phyloP scores from a whole-genome alignment of 2,329 filamentous ascomycete genomes.

The Penicillium frequentans region DNA sequence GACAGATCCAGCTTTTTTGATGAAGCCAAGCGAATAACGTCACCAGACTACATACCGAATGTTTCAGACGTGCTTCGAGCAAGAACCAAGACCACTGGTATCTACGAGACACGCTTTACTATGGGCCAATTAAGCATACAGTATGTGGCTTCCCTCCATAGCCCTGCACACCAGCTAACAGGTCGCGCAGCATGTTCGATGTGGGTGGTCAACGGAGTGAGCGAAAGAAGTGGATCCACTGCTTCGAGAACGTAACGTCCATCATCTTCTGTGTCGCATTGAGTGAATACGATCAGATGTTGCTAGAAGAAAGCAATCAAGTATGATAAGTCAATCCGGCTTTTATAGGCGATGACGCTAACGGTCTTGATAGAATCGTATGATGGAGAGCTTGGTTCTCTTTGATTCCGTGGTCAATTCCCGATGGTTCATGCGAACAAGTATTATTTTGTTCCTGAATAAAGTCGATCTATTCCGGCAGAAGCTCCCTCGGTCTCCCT shows the following conservation, averaged over 20 bases:
- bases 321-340: conserved; percentile 52
- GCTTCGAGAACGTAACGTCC: conserved; percentile 98
- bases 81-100: conserved; percentile 96
- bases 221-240: conserved; percentile 99
- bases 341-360: conserved; percentile 5
- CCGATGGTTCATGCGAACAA: conserved; percentile 98
- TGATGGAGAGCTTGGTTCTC: conserved; percentile 96
- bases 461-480: conserved; percentile 98
- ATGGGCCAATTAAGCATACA: conserved; percentile 99
- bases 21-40: conserved; percentile 81
- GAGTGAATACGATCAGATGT: conserved; percentile 96
- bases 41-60: conserved; percentile 81
- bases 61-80: conserved; percentile 95
- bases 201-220: conserved; percentile 96
- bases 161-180: conserved; percentile 24
- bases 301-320: conserved; percentile 96
- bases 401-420: conserved; percentile 99
- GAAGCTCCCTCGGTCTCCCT: conserved; percentile 83
- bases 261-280: conserved; percentile 99
- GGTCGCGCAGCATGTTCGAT: conserved; percentile 83
- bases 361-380: conserved; percentile 71
- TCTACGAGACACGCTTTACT: conserved; percentile 97
- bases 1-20: conserved; percentile 78
- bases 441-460: conserved; percentile 97
- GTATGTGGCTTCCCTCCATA: conserved; percentile 57